phyloP scores from a whole-genome alignment of 768 basidiomycete genomes.

The Neoboletus brunneissimus region DNA sequence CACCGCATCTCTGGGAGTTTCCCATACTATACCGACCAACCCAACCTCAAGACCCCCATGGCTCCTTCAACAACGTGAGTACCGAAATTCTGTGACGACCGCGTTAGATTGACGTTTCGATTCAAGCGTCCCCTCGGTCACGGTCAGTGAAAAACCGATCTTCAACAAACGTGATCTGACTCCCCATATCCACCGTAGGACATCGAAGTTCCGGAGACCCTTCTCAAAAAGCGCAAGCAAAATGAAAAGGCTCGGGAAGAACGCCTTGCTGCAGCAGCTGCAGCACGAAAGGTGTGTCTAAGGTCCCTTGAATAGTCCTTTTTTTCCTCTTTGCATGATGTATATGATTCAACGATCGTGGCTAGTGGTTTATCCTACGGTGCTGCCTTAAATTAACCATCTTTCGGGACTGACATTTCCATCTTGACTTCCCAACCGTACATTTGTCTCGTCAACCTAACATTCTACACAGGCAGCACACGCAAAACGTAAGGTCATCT shows the following conservation, averaged over 20 bases:
- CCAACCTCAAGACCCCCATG: slow-evolving; percentile 45
- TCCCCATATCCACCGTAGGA: slow-evolving; percentile 43
- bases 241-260: slow-evolving; percentile 96
- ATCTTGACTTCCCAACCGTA: background rate
- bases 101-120: background rate
- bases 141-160: slow-evolving; percentile 35
- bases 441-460: slow-evolving; percentile 12
- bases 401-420: slow-evolving; percentile 65
- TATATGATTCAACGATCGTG: slow-evolving; percentile 66
- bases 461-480: slow-evolving; percentile 63
- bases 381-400: slow-evolving; percentile 87
- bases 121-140: slow-evolving; percentile 44
- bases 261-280: slow-evolving; percentile 75
- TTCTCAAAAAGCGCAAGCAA: slow-evolving; percentile 99
- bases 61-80: slow-evolving; percentile 54
- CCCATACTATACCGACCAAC: slow-evolving; percentile 18
- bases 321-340: slow-evolving; percentile 59
- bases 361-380: slow-evolving; percentile 66
- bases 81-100: slow-evolving; percentile 1
- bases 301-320: slow-evolving; percentile 5
- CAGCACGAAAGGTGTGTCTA: slow-evolving; percentile 82
- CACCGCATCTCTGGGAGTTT: slow-evolving; percentile 27
- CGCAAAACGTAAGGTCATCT: slow-evolving; percentile 94
- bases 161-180: slow-evolving; percentile 15
- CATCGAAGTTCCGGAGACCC: slow-evolving; percentile 98